Percentiles rank a stretch among this genome's conserved stretches.
phyloP scores from a whole-genome alignment of 2,329 filamentous ascomycete species.

The Nigrospora sphaerica region DNA sequence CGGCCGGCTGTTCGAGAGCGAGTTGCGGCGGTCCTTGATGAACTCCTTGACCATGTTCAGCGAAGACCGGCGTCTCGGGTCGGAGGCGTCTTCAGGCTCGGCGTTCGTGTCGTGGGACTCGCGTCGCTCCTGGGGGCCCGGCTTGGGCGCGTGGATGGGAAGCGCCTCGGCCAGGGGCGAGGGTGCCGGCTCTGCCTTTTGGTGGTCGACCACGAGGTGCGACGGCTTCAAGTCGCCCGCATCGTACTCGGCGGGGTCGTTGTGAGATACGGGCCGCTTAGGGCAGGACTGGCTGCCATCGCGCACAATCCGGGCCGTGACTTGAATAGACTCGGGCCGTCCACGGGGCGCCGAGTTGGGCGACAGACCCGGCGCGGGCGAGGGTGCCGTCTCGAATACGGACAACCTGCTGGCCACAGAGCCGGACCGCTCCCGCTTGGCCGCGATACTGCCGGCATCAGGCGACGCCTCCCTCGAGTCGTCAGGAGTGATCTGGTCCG shows the following conservation, averaged over 20 bases:
- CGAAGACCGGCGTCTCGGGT: slow-evolving; percentile 46
- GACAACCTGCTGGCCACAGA: slow-evolving; percentile 50
- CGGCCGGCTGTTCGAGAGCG: slow-evolving; percentile 35
- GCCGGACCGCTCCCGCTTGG: slow-evolving; percentile 37
- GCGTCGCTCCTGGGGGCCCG: slow-evolving; percentile 41
- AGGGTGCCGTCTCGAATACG: slow-evolving; percentile 40
- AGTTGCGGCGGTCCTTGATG: slow-evolving; percentile 51
- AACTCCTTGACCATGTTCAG: slow-evolving; percentile 53
- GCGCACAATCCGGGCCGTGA: slow-evolving; percentile 77
- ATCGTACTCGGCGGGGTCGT: slow-evolving; percentile 35
- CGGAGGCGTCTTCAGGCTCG: slow-evolving; percentile 23
- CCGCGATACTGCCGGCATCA: slow-evolving; percentile 7
- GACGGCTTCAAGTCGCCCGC: slow-evolving; percentile 51
- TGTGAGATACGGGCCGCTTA: slow-evolving; percentile 31
- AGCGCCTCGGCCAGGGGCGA: neutral
- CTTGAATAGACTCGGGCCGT: slow-evolving; percentile 72
- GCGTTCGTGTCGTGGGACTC: slow-evolving; percentile 34
- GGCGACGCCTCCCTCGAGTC: slow-evolving; percentile 10
- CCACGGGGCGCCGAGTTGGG: slow-evolving; percentile 25
- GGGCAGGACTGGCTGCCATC: slow-evolving; percentile 43
- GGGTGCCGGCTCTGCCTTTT: slow-evolving; percentile 27
- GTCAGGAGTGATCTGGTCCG: neutral
- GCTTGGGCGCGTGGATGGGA: slow-evolving; percentile 20
- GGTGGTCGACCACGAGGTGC: slow-evolving; percentile 51
- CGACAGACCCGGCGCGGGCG: slow-evolving; percentile 6